A percentile compares a stretch with the other conserved stretches of the same genome.
phyloP scores from a whole-genome alignment of 2,329 filamentous ascomycete species.

The Penicillium occitanis region DNA sequence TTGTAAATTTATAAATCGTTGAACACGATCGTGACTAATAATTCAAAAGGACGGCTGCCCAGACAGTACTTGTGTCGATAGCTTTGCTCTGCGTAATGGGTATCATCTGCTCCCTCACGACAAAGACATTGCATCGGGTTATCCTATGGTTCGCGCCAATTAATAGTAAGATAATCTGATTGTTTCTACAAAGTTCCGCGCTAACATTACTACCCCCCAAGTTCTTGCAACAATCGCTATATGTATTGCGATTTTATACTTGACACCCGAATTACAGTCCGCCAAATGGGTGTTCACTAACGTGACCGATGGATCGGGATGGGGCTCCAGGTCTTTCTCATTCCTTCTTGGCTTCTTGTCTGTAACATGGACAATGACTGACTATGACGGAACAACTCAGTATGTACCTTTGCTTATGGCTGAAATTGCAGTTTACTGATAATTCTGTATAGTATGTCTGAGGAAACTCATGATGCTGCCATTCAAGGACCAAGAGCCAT shows the following conservation, averaged over 20 bases:
- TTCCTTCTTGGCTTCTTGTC: constrained; percentile 58
- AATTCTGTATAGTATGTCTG: constrained; percentile 54
- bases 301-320: constrained; percentile 62
- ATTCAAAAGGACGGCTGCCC: constrained; percentile 51
- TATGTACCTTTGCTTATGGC: constrained; percentile 31
- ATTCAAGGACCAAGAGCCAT: constrained; percentile 62
- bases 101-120: constrained; percentile 63
- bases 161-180: constrained; percentile 49
- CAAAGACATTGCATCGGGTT: constrained; percentile 59
- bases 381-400: constrained; percentile 67
- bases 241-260: constrained; percentile 58
- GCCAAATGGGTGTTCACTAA: constrained; percentile 62
- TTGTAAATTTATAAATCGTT: constrained; percentile 16
- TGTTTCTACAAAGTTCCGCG: not conserved
- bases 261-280: constrained; percentile 60
- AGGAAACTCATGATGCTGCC: constrained; percentile 65
- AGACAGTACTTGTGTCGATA: constrained; percentile 61
- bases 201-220: constrained; percentile 23
- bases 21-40: not conserved
- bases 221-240: constrained; percentile 61
- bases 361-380: constrained; percentile 61
- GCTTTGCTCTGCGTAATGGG: constrained; percentile 57
- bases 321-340: constrained; percentile 61
- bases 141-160: constrained; percentile 67
- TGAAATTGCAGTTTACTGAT: constrained; percentile 15